A percentile compares a stretch with the other conserved stretches of the same genome.
Conservation (phyloP, 306 rosid species). For the Ormosia semicastrata region DNA sequence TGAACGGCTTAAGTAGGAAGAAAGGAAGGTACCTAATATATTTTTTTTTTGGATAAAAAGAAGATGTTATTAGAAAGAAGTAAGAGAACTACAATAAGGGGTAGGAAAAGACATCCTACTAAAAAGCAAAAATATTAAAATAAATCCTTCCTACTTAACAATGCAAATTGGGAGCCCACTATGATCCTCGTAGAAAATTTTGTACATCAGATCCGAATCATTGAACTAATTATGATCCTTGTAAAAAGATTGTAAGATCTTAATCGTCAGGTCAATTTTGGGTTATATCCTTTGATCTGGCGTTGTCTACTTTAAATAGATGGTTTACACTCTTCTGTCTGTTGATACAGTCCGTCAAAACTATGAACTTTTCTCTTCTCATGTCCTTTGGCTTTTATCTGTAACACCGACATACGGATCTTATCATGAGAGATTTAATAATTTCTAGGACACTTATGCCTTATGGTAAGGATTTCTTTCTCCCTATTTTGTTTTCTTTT, state of each 20-base stretch:
- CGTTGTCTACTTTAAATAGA: neutral
- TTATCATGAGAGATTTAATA: neutral
- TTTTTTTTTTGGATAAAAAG: neutral
- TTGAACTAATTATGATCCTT: neutral
- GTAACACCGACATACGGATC: neutral
- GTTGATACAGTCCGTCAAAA: neutral
- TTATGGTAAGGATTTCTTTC: neutral
- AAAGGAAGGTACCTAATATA: neutral
- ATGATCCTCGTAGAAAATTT: neutral
- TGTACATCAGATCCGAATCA: neutral
- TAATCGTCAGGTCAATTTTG: neutral
- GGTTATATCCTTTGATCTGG: neutral
- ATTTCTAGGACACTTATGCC: conserved; percentile 7
- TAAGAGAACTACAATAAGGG: neutral
- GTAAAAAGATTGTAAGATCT: neutral
- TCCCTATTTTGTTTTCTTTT: neutral
- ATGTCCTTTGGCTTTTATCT: neutral
- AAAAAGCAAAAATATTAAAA: neutral
- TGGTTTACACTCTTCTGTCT: neutral
- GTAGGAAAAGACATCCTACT: neutral
- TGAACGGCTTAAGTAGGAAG: neutral
- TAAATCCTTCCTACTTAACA: neutral
- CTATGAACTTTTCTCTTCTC: neutral
- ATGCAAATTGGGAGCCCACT: neutral
- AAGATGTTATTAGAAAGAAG: neutral